Evolutionary conservation across 768 basidiomycete genomes (phyloP), one percentile per base, ranked within the genome.

Genomic region (Paxillus rubicundulus): DNA sequence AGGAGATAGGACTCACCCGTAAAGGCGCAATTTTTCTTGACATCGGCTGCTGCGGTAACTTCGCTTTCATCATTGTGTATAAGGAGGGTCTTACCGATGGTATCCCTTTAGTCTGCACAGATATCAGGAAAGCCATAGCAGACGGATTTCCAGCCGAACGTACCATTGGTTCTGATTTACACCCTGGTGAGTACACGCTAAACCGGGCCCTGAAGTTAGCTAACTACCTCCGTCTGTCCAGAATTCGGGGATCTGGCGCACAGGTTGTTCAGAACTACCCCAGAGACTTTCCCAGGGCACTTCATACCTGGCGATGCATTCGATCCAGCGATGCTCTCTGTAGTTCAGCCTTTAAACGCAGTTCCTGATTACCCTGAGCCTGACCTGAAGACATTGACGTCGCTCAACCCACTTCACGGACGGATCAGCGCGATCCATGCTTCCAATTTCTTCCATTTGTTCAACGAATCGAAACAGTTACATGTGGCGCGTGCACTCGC

Each of bases 241-340:
- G 82, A 66, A 8, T 85, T 80, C 56, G 83, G 82, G 81, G 70
- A 79, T 4, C 69, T 77, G 3, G 82, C 83, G 1, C 82, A 85
- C 57, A 72, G 79, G 41, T 67, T 86, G 16, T 86, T 85, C 71
- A 75, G 63, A 50, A 73, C 77, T 2, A 80, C 76, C 0, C 74
- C 77, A 0, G 72, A 75, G 32, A 71, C 74, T 0, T 85, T 80
- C 63, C 77, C 80, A 1, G 79, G 73, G 0, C 62, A 70, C 0
- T 84, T 86, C 61, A 49, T 86, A 20, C 64, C 72, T 5, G 84
- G 83, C 2, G 77, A 85, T 57, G 72, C 68, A 1, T 77, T 85
- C 41, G 75, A 82, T 52, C 62, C 73, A 9, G 54, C 55, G 0
- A 64, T 77, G 47, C 72, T 84, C n/a, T 52, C 53, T 7, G 68